A percentile compares a stretch with the other conserved stretches of the same genome.
Evolutionary conservation across 2,329 filamentous ascomycete genomes (phyloP).

Genomic region (Pleoardoris graminearum): DNA sequence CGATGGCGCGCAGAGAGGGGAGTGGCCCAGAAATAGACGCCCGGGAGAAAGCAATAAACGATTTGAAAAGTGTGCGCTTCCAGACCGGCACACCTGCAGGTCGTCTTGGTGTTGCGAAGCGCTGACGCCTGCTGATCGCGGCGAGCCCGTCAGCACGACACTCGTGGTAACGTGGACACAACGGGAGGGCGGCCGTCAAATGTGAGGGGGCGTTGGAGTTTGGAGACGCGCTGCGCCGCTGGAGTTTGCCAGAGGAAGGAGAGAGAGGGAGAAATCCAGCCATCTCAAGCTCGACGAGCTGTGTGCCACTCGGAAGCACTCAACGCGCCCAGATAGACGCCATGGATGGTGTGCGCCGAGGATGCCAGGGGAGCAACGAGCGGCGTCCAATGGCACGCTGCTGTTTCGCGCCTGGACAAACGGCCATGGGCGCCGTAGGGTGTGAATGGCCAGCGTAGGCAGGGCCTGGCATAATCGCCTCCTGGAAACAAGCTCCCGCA

Average conservation of each 20-base stretch:
- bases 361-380: slow-evolving; percentile 2
- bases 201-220: slow-evolving; percentile 17
- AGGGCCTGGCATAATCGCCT: slow-evolving; percentile 19
- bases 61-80: slow-evolving; percentile 35
- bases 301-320: slow-evolving; percentile 19
- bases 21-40: slow-evolving; percentile 47
- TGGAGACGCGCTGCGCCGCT: slow-evolving; percentile 14
- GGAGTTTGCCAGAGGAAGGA: not conserved
- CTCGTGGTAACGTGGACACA: not conserved
- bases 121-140: slow-evolving; percentile 32
- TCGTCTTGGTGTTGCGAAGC: slow-evolving; percentile 25
- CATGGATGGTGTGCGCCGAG: slow-evolving; percentile 13
- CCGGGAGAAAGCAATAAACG: slow-evolving; percentile 42
- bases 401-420: slow-evolving; percentile 39
- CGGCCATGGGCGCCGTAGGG: slow-evolving; percentile 25
- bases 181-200: slow-evolving; percentile 11
- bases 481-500: slow-evolving; percentile 24
- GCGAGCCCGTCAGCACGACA: slow-evolving; percentile 21
- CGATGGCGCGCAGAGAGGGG: slow-evolving; percentile 37
- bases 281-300: not conserved
- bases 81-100: slow-evolving; percentile 35
- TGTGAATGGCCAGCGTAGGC: slow-evolving; percentile 31
- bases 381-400: slow-evolving; percentile 29
- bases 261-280: not conserved
- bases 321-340: slow-evolving; percentile 17